Percentiles rank a stretch among this genome's conserved stretches.
phyloP scores from a whole-genome alignment of 1,284 basidiomycete species.

The Austroboletus novae-zelandiae region DNA sequence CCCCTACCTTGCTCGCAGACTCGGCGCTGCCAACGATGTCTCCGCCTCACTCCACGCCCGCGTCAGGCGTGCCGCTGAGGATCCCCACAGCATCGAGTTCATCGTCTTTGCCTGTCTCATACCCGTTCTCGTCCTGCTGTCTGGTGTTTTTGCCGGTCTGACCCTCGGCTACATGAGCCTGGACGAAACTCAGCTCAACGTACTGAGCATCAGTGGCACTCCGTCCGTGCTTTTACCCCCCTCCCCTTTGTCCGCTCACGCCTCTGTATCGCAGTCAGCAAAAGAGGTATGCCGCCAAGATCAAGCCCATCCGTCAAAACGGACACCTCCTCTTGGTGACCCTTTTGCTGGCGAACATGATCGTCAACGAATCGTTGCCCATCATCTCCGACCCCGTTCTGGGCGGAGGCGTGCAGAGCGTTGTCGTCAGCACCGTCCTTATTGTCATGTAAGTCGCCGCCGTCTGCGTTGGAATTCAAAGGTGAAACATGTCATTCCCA shows the following conservation, averaged over 20 bases:
- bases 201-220: conserved; percentile 81
- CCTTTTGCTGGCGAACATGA: conserved; percentile 83
- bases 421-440: conserved; percentile 80
- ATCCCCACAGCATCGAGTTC: conserved; percentile 17
- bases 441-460: conserved; percentile 73
- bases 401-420: conserved; percentile 80
- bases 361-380: conserved; percentile 89
- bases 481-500: neutral
- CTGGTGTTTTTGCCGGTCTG: conserved; percentile 67
- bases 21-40: conserved; percentile 9
- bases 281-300: conserved; percentile 77
- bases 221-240: conserved; percentile 45
- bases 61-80: conserved; percentile 21
- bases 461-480: neutral
- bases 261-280: conserved; percentile 52
- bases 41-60: conserved; percentile 18
- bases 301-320: conserved; percentile 84
- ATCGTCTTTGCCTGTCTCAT: conserved; percentile 29
- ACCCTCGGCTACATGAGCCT: conserved; percentile 92
- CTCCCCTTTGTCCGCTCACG: neutral
- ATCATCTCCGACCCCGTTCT: conserved; percentile 88
- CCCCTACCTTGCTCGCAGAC: conserved; percentile 23
- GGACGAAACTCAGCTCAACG: conserved; percentile 89
- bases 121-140: conserved; percentile 35
- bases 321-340: conserved; percentile 84